phyloP scores from a whole-genome alignment of 768 basidiomycete genomes.

The Tubosaeta brunneosetosa region DNA sequence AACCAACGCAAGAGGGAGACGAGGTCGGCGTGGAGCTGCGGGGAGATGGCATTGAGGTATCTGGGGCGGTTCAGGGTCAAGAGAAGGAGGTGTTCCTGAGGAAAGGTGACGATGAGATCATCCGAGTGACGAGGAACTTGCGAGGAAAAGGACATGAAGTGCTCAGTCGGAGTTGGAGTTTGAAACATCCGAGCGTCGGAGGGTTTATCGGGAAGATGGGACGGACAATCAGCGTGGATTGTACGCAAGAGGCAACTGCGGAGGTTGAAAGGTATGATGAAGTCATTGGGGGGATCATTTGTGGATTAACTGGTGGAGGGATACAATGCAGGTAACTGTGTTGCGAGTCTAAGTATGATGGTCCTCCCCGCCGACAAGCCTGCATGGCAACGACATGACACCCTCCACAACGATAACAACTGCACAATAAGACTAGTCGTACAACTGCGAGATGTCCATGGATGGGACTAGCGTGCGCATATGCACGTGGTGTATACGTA shows the following conservation, averaged over 20 bases:
- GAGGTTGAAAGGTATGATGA: conserved; percentile 22
- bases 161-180: neutral
- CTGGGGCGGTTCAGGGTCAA: conserved; percentile 65
- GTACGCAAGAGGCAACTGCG: neutral
- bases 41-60: conserved; percentile 70
- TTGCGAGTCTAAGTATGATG: conserved; percentile 21
- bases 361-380: conserved; percentile 19
- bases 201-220: conserved; percentile 16
- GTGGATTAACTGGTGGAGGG: conserved; percentile 6
- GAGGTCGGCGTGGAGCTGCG: conserved; percentile 52
- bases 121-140: conserved; percentile 30
- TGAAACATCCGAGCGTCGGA: conserved; percentile 26
- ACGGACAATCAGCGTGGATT: neutral
- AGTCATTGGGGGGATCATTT: conserved; percentile 18
- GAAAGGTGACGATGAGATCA: conserved; percentile 38
- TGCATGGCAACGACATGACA: conserved; percentile 18
- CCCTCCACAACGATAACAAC: conserved; percentile 10
- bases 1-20: conserved; percentile 62
- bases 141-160: conserved; percentile 1
- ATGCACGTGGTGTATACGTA: conserved; percentile 33
- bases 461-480: conserved; percentile 28
- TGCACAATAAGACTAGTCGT: conserved; percentile 19
- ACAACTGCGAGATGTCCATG: conserved; percentile 26
- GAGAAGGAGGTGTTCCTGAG: conserved; percentile 47
- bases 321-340: conserved; percentile 27